Percentiles rank a stretch among this genome's conserved stretches.
These are phyloP conservation scores for Jamesozyma hellenica DNA, from an alignment of 805 yeast species.

Conservation along the genomic window DNA sequence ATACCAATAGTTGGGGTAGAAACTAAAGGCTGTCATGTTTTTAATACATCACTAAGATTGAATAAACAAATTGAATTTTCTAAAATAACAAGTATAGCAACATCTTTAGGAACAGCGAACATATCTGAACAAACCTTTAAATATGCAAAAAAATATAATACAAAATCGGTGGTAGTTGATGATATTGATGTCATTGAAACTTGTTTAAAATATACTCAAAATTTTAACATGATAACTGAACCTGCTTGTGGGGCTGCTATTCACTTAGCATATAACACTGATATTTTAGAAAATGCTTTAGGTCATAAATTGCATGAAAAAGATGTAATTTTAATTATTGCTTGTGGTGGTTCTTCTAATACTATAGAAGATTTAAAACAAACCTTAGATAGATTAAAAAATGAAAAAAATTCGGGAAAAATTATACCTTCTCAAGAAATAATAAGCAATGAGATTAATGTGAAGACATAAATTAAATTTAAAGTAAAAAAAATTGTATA, in stretches of 20 bases:
- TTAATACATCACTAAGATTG: conserved; percentile 40
- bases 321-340: conserved; percentile 43
- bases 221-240: conserved; percentile 46
- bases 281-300: conserved; percentile 11
- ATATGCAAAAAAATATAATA: conserved; percentile 33
- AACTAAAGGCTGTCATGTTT: conserved; percentile 53
- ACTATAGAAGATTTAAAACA: conserved; percentile 25
- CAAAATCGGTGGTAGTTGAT: conserved; percentile 35
- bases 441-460: too few relatives aligned
- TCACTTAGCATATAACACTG: conserved; percentile 37
- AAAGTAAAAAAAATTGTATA: too few relatives aligned
- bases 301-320: conserved; percentile 21
- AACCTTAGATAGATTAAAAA: too few relatives aligned
- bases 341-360: conserved; percentile 47
- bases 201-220: conserved; percentile 40
- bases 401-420: too few relatives aligned
- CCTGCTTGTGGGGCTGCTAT: conserved; percentile 71
- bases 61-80: conserved; percentile 36
- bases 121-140: conserved; percentile 43
- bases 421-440: too few relatives aligned
- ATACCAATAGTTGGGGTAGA: conserved; percentile 43
- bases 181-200: conserved; percentile 50
- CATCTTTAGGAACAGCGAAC: conserved; percentile 52
- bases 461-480: too few relatives aligned
- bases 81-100: conserved; percentile 47